phyloP scores from a whole-genome alignment of 139 green algal species.

The Micractinium sp. region DNA sequence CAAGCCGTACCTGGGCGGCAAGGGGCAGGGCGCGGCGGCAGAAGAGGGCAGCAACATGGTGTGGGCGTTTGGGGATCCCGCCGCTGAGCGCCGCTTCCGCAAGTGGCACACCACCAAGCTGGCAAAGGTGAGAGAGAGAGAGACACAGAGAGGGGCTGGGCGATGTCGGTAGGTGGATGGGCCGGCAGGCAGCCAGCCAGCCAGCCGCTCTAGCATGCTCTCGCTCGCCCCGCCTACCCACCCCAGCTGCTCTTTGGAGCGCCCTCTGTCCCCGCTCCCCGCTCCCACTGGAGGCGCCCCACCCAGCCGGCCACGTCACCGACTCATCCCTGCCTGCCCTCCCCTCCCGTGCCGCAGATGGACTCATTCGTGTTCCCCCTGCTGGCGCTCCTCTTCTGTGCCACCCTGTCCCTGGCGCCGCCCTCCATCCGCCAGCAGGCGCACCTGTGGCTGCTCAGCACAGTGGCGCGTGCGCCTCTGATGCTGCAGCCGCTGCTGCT shows the following conservation, averaged over 20 bases:
- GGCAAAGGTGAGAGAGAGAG: neutral
- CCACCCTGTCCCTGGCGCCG: neutral
- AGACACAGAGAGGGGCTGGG: neutral
- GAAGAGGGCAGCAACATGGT: neutral
- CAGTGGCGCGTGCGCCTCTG: slow-evolving; percentile 13
- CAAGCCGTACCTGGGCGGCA: too few species aligned
- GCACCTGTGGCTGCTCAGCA: slow-evolving; percentile 8
- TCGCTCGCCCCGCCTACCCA: too few species aligned
- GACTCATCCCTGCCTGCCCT: neutral
- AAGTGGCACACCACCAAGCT: neutral
- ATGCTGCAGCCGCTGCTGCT: slow-evolving; percentile 20
- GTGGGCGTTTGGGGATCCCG: neutral
- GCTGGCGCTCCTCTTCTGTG: neutral
- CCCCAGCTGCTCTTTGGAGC: too few species aligned
- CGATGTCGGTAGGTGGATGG: too few species aligned
- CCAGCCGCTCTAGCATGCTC: too few species aligned
- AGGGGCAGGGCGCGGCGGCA: neutral
- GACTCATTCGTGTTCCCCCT: neutral
- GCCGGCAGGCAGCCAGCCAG: too few species aligned
- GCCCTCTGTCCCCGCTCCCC: too few species aligned
- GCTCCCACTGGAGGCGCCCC: too few species aligned
- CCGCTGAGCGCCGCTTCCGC: neutral
- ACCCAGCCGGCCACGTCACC: neutral
- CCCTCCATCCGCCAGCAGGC: neutral
- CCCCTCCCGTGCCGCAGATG: neutral